Percentiles rank a stretch among this genome's conserved stretches.
Evolutionary conservation across 306 rosid genomes (phyloP).

Genomic region (Prunus armeniaca): DNA sequence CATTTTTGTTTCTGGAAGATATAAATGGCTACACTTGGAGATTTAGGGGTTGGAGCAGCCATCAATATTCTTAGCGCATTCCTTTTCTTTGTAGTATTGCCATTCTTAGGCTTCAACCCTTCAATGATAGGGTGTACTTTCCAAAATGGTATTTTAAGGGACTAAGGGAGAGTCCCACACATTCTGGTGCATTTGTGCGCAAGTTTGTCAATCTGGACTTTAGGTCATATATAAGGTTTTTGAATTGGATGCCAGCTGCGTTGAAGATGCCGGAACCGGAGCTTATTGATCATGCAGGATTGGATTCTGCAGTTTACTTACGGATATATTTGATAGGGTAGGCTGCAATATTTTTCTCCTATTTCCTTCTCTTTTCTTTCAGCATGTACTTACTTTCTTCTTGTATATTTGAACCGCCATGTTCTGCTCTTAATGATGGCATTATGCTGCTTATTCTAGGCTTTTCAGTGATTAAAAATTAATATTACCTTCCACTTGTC

Average conservation of each 20-base stretch:
- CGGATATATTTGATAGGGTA: constrained; percentile 95
- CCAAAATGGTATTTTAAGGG: constrained; percentile 94
- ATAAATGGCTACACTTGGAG: constrained; percentile 72
- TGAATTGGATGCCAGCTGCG: constrained; percentile 98
- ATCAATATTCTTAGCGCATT: constrained; percentile 73
- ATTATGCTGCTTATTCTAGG: background rate
- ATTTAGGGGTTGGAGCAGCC: constrained; percentile 74
- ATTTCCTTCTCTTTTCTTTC: background rate
- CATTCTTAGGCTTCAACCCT: constrained; percentile 89
- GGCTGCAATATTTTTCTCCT: constrained; percentile 3
- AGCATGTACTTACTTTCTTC: background rate
- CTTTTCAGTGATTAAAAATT: background rate
- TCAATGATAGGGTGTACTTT: constrained; percentile 92
- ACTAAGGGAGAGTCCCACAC: constrained; percentile 70
- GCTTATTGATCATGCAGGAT: constrained; percentile 95
- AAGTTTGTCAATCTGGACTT: constrained; percentile 86
- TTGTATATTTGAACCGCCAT: background rate
- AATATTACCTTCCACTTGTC: background rate
- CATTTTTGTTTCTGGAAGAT: constrained; percentile 2
- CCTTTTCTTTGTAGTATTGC: constrained; percentile 75
- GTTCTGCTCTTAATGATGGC: too few relatives aligned
- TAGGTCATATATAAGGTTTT: constrained; percentile 62
- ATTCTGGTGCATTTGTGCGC: constrained; percentile 64
- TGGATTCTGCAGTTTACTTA: constrained; percentile 93
- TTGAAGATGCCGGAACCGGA: constrained; percentile 90